Conservation (phyloP, 768 basidiomycete genomes). For the Calvatia gigantea region DNA sequence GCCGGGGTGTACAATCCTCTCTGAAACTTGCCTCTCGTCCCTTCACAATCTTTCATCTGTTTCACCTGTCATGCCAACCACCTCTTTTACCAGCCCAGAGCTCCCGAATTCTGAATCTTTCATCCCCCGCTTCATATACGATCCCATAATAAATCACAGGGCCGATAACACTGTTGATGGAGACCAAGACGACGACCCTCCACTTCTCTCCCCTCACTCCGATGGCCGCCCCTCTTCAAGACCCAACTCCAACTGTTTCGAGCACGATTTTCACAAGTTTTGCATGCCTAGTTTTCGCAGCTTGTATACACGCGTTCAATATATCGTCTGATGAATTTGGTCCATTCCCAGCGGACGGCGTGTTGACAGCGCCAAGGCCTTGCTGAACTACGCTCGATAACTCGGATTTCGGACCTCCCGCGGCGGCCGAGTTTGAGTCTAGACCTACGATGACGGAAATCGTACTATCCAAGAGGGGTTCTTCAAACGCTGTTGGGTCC, state of each 20-base stretch:
- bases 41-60: no score
- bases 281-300: slow-evolving; percentile 25
- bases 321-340: slow-evolving; percentile 23
- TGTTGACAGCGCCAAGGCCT: slow-evolving; percentile 38
- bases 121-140: no score
- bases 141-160: no score
- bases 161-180: no score
- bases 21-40: no score
- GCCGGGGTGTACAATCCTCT: no score
- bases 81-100: no score
- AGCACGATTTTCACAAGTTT: slow-evolving; percentile 2
- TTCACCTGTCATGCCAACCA: no score
- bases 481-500: slow-evolving; percentile 90
- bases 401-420: slow-evolving; percentile 29
- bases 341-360: no score
- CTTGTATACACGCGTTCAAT: slow-evolving; percentile 34
- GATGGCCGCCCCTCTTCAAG: not conserved
- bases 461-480: slow-evolving; percentile 74
- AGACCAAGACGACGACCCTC: no score
- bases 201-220: no score
- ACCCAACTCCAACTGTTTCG: not conserved
- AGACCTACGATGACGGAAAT: slow-evolving; percentile 61
- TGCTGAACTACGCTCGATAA: slow-evolving; percentile 53
- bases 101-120: no score
- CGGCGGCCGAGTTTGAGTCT: not conserved